These are phyloP conservation scores for Immersiporthe knoxdaviesiana DNA, from an alignment of 2,329 filamentous ascomycete species.

Conservation along the genomic window DNA sequence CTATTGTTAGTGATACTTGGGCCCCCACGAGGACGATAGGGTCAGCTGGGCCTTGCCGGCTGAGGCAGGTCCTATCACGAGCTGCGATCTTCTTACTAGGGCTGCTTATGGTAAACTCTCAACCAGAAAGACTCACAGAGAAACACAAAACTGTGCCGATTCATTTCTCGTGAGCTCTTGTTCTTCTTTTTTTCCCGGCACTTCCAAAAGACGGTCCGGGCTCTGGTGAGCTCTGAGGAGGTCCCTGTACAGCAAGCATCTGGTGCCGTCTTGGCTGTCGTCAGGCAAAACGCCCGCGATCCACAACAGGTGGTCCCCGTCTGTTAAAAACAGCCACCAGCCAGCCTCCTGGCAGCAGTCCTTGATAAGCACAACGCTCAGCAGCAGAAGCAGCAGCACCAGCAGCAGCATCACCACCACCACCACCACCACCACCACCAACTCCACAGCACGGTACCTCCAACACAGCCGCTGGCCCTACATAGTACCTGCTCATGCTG, in stretches of 20 bases:
- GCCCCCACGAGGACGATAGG: slow-evolving; percentile 10
- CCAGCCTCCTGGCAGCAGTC: slow-evolving; percentile 8
- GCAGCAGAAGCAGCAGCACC: neutral
- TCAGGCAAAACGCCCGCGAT: slow-evolving; percentile 2
- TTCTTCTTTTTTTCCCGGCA: neutral
- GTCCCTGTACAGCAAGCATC: neutral
- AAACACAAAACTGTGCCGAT: neutral
- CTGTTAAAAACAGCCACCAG: slow-evolving; percentile 6
- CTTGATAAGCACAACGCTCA: slow-evolving; percentile 9
- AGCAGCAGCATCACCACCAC: slow-evolving; percentile 9
- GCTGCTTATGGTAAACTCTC: neutral
- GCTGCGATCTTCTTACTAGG: neutral
- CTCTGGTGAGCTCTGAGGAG: neutral
- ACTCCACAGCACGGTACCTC: slow-evolving; percentile 1
- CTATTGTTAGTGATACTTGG: neutral
- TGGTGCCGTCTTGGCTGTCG: slow-evolving; percentile 5
- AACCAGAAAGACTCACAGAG: neutral
- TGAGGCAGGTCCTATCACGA: slow-evolving; percentile 21
- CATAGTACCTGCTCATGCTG: slow-evolving; percentile 7
- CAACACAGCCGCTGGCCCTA: slow-evolving; percentile 18
- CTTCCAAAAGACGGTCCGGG: neutral
- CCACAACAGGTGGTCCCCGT: slow-evolving; percentile 8
- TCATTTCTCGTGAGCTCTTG: neutral
- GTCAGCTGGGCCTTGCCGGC: slow-evolving; percentile 18
- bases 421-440: slow-evolving; percentile 5